Base-by-base conservation (phyloP, 805 yeast species). In the Cyberlindnera amylophila region DNA sequence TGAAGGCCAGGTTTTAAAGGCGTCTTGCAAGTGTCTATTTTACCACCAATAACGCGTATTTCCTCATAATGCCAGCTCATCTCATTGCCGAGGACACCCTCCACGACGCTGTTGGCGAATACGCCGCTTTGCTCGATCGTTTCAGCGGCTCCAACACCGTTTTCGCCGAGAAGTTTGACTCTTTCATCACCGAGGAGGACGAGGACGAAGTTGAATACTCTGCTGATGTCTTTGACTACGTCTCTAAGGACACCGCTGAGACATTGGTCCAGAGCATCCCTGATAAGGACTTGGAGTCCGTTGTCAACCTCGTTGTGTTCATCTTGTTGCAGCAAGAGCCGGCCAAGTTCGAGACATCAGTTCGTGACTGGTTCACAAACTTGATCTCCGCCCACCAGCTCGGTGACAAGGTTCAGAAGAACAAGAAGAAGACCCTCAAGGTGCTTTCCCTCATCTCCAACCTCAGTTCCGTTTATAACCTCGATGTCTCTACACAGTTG, bases 21-120 rank as follows among this genome's bases (percentile, higher is more conserved):
- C 24, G 6, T 9, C 24, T 6, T 6, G 24, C 9, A 21, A 6
- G 24, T 21, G 24, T 21, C n/a, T 21, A 21, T 21, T n/a, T n/a
- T n/a, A n/a, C n/a, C n/a, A n/a, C 24, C 24, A 21, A 6, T 9
- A 21, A 6, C 6, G 24, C 24, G 9, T 9, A 21, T 21, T 21
- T 9, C 15, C 24, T 13, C 32, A 3, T 13, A 7, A 45, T 45
- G 49, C 45, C 49, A 34, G 41, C 45, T 17, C 38, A 41, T 39
- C 28, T 45, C 32, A 34, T 41, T 67, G 74, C 43, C 32, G 73
- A 72, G 47, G 72, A 71, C 3, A 67, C 73, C 36, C 36, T 62
- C 4, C 47, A 58, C 36, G 75, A 68, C 45, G 43, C 59, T 4
- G 57, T 58, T 41, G 24, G 56, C 49, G 59, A 54, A 29, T 64